These are phyloP conservation scores for Hypocreales sp. DNA, from an alignment of 2,329 filamentous ascomycete genomes.

Conservation along the genomic window DNA sequence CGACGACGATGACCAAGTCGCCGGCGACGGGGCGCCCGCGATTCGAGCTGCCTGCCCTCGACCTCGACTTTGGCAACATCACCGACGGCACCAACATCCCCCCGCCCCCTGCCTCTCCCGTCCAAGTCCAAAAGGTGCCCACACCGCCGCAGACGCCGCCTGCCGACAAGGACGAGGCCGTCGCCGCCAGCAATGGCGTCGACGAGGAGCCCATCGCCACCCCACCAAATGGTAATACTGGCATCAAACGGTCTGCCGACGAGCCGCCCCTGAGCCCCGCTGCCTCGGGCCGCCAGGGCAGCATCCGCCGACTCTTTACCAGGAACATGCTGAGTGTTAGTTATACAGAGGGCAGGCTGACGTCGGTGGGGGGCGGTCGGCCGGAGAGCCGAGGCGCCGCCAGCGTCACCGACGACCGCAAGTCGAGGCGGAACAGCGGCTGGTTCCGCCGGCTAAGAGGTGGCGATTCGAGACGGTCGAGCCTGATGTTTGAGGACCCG, in stretches of 20 bases:
- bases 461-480: conserved; percentile 23
- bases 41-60: conserved; percentile 42
- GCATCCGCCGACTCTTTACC: conserved; percentile 42
- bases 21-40: conserved; percentile 10
- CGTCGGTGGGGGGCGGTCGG: conserved; percentile 23
- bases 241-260: conserved; percentile 33
- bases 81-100: conserved; percentile 47
- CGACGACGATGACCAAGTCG: no score
- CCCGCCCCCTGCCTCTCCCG: conserved; percentile 38
- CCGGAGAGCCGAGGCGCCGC: conserved; percentile 35
- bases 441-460: conserved; percentile 41
- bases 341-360: conserved; percentile 32
- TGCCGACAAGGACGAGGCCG: conserved; percentile 9
- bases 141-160: conserved; percentile 24
- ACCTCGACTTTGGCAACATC: conserved; percentile 42
- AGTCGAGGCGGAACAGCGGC: conserved; percentile 38
- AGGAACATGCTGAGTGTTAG: conserved; percentile 37
- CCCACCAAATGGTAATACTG: conserved; percentile 26
- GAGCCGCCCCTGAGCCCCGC: conserved; percentile 36
- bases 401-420: conserved; percentile 35
- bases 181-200: conserved; percentile 3
- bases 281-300: conserved; percentile 34
- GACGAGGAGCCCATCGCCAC: conserved; percentile 3
- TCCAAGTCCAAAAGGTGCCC: conserved; percentile 29
- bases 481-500: conserved; percentile 24